phyloP scores from a whole-genome alignment of 306 rosid genomes.

The Inga laurina region DNA sequence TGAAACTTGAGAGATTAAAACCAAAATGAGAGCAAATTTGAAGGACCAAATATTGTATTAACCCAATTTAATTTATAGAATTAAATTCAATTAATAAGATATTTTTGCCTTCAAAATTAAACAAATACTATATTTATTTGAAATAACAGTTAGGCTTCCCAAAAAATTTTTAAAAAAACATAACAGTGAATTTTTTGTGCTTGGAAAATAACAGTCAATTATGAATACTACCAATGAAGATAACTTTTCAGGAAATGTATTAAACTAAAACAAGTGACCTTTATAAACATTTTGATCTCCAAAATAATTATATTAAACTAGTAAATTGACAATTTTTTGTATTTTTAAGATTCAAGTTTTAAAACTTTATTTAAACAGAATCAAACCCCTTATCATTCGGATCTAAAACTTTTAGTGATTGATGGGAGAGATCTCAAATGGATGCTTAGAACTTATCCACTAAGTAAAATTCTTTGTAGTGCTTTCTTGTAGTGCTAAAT shows the following conservation, averaged over 20 bases:
- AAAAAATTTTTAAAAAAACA: too few relatives aligned
- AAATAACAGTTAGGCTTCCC: too few relatives aligned
- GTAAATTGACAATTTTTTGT: neutral
- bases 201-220: too few relatives aligned
- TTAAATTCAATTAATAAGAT: too few relatives aligned
- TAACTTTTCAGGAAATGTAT: neutral
- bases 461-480: neutral
- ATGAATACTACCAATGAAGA: too few relatives aligned
- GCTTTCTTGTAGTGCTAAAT: conserved; percentile 5
- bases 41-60: too few relatives aligned
- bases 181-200: too few relatives aligned
- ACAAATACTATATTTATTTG: too few relatives aligned
- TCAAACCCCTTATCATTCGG: neutral
- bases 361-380: neutral
- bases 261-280: neutral
- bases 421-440: neutral
- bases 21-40: too few relatives aligned
- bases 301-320: neutral
- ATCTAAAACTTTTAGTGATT: neutral
- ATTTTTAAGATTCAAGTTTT: neutral
- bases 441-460: conserved; percentile 26
- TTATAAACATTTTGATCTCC: neutral
- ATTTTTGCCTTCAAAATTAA: too few relatives aligned
- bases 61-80: too few relatives aligned
- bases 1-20: too few relatives aligned